Base-by-base conservation (phyloP, 495 filamentous ascomycete genomes). In the Podospora tetraspora region DNA sequence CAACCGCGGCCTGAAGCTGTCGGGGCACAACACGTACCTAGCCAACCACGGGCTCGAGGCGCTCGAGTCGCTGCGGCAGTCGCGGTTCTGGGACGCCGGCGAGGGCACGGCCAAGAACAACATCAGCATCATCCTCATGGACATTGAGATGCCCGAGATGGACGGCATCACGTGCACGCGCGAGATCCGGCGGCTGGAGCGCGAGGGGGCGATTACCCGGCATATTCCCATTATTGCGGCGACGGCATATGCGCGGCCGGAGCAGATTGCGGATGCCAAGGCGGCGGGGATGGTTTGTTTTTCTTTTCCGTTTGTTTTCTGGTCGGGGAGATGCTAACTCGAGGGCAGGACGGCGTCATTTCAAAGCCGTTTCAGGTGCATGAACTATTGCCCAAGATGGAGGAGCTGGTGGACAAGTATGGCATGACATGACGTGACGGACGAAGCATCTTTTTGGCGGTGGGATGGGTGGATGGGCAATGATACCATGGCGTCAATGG, bases 71-170 rank as follows among this genome's bases (percentile, higher is more conserved):
- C 67, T 86, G 57, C 77, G 81, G 24, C 73, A 70, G 21, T 84
- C 83, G 21, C 76, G 78, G 11, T 85, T 83, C 67, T 86, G 84
- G 84, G 69, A 71, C 34, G 68, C 68, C 6, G 24, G 29, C 67
- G 37, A 67, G 62, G 10, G 73, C 73, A 2, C 71, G 1, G 62
- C 68, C 19, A 60, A 21, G 4, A 52, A 27, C 3, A 77, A 84
- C 66, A 81, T 92, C 4, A 86, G 86, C 61, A 85, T 93, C 58
- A 86, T 94, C 22, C 74, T 94, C 16, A 93, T 93, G 91, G 92
- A 95, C 70, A 83, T 92, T 65, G 91, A 94, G 73, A 94, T 94
- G 92, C 92, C 92, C 0, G 84, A 94, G 27, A 94, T 94, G 91
- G 90, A 94, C 74, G 92, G 92, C 64, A 85, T 90, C 72, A 87